Evolutionary conservation across 2,329 filamentous ascomycete species (phyloP).

Genomic region (Sclerotinia spermophila): DNA sequence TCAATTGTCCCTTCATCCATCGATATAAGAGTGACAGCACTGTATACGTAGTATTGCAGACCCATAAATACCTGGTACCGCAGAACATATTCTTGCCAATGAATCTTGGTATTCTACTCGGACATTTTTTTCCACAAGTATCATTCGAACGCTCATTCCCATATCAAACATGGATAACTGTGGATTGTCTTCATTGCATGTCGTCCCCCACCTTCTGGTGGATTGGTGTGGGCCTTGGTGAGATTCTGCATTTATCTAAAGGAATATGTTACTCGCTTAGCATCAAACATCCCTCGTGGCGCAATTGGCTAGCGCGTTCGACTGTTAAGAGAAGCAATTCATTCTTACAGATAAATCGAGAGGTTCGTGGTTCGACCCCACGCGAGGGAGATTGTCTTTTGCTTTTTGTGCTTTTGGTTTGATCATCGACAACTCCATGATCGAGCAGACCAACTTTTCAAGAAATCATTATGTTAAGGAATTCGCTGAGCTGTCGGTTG

Average conservation of each 20-base stretch:
- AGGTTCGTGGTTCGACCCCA: slow-evolving; percentile 13
- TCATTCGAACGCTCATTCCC: background rate
- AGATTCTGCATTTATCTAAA: background rate
- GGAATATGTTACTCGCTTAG: rapidly evolving
- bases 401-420: background rate
- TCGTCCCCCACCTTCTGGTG: slow-evolving; percentile 8
- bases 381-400: background rate
- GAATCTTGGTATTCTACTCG: background rate
- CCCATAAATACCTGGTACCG: too few species aligned
- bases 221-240: background rate
- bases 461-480: background rate
- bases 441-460: background rate
- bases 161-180: background rate
- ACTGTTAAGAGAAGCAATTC: background rate
- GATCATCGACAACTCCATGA: background rate
- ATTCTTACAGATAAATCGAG: background rate
- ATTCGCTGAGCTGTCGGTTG: background rate
- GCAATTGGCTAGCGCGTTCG: slow-evolving; percentile 17
- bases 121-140: background rate
- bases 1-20: background rate
- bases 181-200: background rate
- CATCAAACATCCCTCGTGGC: slow-evolving; percentile 16
- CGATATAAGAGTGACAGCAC: background rate
- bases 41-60: background rate
- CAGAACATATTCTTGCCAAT: background rate